Base-by-base conservation (phyloP, 352 stramenopile genomes). In the Phytopythium sindhum region DNA sequence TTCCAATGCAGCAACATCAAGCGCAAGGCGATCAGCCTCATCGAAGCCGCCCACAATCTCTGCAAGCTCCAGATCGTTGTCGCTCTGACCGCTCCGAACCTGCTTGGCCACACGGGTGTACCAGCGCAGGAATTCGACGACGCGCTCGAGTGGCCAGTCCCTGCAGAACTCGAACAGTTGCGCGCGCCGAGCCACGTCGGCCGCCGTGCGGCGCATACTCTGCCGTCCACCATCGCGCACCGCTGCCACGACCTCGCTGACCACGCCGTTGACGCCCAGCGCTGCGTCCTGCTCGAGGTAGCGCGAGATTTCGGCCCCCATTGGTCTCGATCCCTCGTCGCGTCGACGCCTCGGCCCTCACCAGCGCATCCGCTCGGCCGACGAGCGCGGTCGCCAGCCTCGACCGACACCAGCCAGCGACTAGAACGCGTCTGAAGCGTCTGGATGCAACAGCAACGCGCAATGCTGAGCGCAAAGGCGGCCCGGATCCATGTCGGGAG, bases 51-150 rank as follows among this genome's bases (percentile, higher is more conserved):
- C 39, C 23, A 61, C 39, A 2, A 61, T 26, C 33, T 52, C 39
- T 3, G 55, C 55, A 1, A 61, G 23, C 3, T 14, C 33, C 33
- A 52, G 17, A 10, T 4, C 33, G n/a, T 23, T 56, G 9, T 26
- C 52, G 21, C 21, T 8, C 23, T 11, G n/a, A 3, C 39, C 24
- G 2, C 39, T 6, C 1, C 39, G 19, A 31, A 33, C 54, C 15
- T 65, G 44, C 31, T 63, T 65, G 28, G 75, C 67, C 24, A 80
- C 72, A 2, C 77, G 77, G 31, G 67, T 69, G 67, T 89, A 88
- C 75, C 81, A 92, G 26, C 79, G 69, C 66, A 92, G 47, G 33
- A 90, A 78, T 37, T 84, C 79, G 0, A 60, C 67, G 31, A 92
- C 64, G 21, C 61, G 70, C 31, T 71, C 57, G 2, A 90, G 63